Evolutionary conservation across 768 basidiomycete species (phyloP), one percentile per base, ranked within the genome.

Genomic region (Astraeus odoratus): DNA sequence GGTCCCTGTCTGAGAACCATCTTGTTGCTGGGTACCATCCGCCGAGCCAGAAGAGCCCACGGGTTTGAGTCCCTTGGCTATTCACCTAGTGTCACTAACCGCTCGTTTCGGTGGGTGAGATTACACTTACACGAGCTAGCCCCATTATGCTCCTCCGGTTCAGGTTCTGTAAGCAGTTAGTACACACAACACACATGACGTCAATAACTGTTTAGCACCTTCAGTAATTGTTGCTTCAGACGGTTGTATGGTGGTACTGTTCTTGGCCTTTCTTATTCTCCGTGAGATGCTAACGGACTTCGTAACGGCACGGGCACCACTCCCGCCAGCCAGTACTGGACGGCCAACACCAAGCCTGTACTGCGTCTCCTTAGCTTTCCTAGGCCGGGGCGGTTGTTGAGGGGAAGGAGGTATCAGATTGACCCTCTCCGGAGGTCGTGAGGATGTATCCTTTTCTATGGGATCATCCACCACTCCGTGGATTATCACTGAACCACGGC

Each of bases 311-410:
- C 86, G 76, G 19, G 86, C 73, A 15, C 86, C 85, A 15, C 67
- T 63, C 20, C 85, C 85, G 22, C 84, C 86, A 25, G 75, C 82
- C 15, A 70, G 68, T 7, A 71, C 69, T 8, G 86, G 86, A 52
- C 81, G 72, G 2, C 86, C 86, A 12, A 86, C 78, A 41, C 87
- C 87, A 15, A 89, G 70, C 50, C 69, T 71, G 33, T 72, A 75
- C 60, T 86, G 86, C 4, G 77, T 72, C 41, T 86, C 83, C 59
- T 81, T 86, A 10, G 84, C 81, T 56, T 85, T 86, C 45, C 83
- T 72, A 24, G 77, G 76, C 9, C 83, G 75, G 22, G 68, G 64
- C 4, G 60, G 56, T 20, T 61, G 63, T 12, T 60, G 57, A 19
- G 49, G 41, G 2, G 60, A 43, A 23, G 55, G 54, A 25, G 56